Evolutionary conservation across 73 alveolate genomes (phyloP), one percentile per base, ranked within the genome.

Genomic region (Paramecium octaurelia): DNA sequence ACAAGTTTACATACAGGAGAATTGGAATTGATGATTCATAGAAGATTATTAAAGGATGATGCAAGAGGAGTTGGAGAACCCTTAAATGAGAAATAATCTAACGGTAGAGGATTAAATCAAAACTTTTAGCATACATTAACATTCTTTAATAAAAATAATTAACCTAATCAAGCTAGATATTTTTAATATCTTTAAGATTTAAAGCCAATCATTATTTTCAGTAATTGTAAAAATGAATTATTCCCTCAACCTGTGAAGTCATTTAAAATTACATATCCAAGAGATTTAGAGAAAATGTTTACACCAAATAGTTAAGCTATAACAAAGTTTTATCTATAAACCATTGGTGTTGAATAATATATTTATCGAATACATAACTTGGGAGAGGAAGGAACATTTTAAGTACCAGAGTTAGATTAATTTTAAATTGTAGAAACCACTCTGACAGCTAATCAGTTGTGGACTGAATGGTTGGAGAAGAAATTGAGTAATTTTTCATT

Each of bases 41-140:
- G 99, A 95, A 93, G 98, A 31, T 86, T 57, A 40, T 88, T 92
- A 75, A 35, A 69, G 12, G 96, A 92, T 93, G 99, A 97, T 93
- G 70, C 85, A 16, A 96, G 98, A 95, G 99, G 99, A 10, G 96
- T 96, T 4, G 93, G 86, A 12, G 97, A 94, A 92, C 92, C 97
- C 48, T 87, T 96, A 43, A 94, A 97, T 91, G 99, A 98, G 80
- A 93, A 86, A 12, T 97, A 96, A 70, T 87, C 95, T 14, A 68
- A 85, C 38, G 75, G 38, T 11, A 23, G 18, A 6, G 94, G 94
- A 40, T 44, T 89, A 44, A 54, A 64, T 44, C 44, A 89, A 21
- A 27, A 31, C 24, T 58, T 89, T 46, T 70, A 59, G 11, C 94
- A 89, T 80, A 44, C 20, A 42, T 14, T 80, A 18, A 31, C 76